Conservation (phyloP, 352 stramenopile genomes). For the Phytophthora pseudosyringae region DNA sequence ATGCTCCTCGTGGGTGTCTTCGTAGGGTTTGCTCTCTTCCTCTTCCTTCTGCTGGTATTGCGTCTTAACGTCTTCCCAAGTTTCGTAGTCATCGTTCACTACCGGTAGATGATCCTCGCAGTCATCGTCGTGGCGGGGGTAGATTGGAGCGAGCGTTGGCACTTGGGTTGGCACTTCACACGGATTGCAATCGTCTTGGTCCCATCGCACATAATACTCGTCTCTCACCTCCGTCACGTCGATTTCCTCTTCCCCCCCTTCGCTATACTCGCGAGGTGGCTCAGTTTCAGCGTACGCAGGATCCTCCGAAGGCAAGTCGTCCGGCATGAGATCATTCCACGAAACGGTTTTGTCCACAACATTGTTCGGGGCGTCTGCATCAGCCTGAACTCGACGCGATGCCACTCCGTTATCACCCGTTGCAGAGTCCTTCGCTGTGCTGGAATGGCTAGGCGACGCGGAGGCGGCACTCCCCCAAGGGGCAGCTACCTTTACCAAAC, state of each 20-base stretch:
- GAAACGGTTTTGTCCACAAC: background rate
- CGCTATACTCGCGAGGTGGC: background rate
- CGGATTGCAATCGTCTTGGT: slow-evolving; percentile 27
- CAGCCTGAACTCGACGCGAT: background rate
- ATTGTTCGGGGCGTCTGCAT: background rate
- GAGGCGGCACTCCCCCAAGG: background rate
- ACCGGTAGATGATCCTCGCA: slow-evolving; percentile 14
- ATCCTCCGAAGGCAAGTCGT: background rate
- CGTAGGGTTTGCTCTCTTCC: background rate
- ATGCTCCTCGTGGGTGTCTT: background rate
- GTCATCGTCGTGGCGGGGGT: slow-evolving; percentile 15
- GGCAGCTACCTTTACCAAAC: background rate
- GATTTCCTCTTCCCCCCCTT: background rate
- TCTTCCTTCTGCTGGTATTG: background rate
- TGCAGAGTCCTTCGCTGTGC: background rate
- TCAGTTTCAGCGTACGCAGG: background rate
- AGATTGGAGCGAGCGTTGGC: slow-evolving; percentile 13
- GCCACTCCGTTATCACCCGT: background rate
- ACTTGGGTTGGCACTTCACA: slow-evolving; percentile 26
- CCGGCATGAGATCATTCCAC: slow-evolving; percentile 4
- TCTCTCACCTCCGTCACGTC: slow-evolving; percentile 1
- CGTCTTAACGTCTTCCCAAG: slow-evolving; percentile 19
- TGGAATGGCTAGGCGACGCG: background rate
- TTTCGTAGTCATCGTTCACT: slow-evolving; percentile 12
- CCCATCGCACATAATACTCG: slow-evolving; percentile 17